Evolutionary conservation across 148 eudicot genomes (phyloP), one percentile per base, ranked within the genome.

Genomic region (Polygonum maritimum): DNA sequence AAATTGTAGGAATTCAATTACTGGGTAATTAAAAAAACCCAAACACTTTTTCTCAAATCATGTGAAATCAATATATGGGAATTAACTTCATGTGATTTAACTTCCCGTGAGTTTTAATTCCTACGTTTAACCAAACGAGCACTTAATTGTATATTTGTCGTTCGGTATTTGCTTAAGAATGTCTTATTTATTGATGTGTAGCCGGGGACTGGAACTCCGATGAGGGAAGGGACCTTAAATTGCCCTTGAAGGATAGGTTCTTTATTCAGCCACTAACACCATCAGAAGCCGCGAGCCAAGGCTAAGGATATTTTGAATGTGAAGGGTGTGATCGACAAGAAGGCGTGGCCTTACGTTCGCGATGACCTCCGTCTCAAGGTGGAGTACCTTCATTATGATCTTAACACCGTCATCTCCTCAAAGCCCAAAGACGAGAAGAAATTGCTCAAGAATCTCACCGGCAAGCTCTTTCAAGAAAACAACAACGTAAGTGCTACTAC

Each of bases 291-390:
- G 91, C 89, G 99, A 71, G 90, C 81, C 3, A 95, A 95, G 0
- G 99, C 99, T 16, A 86, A 88, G 77, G 99, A 92, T 2, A 95
- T 95, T 31, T 4, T 92, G 33, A 85, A 80, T 14, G 99, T 95
- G 40, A 95, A 95, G 79, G 73, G 67, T 5, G 78, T 89, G 0
- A 95, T 95, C 26, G 90, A 91, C 79, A 95, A 91, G 88, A 92
- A 95, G 87, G 98, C 98, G 2, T 96, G 99, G 99, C 99, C 99
- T 1, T 92, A 85, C 41, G 99, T 91, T 74, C 98, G 89, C 19
- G 92, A 89, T 35, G 98, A 96, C 80, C 97, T 96, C 36, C 98
- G 99, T 15, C 75, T 74, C 11, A 89, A 35, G 89, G 91, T 98
- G 0, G 81, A 63, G 60, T 96, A 91, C 84, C 96, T 96, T 33